phyloP scores from a whole-genome alignment of 192 early-diverging fungal species.

The Backusella westeae region DNA sequence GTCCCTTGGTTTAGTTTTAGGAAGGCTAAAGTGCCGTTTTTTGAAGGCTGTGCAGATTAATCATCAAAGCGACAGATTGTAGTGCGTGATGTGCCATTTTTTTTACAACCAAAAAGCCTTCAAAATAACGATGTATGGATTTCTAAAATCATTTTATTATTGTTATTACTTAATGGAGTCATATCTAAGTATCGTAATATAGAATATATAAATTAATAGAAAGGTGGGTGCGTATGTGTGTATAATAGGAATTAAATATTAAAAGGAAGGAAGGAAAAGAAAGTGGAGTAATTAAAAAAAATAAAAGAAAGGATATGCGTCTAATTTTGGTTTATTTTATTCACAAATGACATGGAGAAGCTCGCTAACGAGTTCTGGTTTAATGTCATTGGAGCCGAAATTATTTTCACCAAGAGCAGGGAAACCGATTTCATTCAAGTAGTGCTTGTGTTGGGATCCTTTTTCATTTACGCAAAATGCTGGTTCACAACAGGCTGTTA shows the following conservation, averaged over 20 bases:
- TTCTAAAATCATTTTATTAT: neutral
- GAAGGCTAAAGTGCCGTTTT: too few relatives aligned
- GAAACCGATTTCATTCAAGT: conserved; percentile 46
- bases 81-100: too few relatives aligned
- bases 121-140: neutral
- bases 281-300: neutral
- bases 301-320: neutral
- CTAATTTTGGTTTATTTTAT: neutral
- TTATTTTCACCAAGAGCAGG: conserved; percentile 31
- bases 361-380: neutral
- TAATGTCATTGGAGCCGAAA: conserved; percentile 2
- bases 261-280: neutral
- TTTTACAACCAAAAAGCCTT: too few relatives aligned
- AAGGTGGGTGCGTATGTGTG: neutral
- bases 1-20: too few relatives aligned
- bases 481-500: conserved; percentile 44
- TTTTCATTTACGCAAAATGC: conserved; percentile 29
- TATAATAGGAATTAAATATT: neutral
- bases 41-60: too few relatives aligned
- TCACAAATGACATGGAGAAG: conserved; percentile 5
- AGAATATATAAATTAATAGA: neutral
- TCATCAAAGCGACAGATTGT: too few relatives aligned
- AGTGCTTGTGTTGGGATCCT: conserved; percentile 38
- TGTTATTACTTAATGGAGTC: neutral
- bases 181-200: neutral